These are phyloP conservation scores for Nyctanthes arbortristis DNA, from an alignment of 257 asterid species.

Conservation along the genomic window DNA sequence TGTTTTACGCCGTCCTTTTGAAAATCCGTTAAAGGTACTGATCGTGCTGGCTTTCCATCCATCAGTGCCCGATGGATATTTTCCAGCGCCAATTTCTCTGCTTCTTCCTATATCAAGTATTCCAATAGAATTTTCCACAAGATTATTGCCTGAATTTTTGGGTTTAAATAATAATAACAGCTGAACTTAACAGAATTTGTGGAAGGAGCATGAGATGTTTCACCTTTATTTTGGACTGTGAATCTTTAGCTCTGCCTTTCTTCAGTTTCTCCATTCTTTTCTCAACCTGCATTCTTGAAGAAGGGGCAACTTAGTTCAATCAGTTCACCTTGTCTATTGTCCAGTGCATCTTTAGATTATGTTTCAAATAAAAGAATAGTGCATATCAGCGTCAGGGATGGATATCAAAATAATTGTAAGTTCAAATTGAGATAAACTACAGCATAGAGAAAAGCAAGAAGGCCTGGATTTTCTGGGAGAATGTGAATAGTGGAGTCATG, in stretches of 20 bases:
- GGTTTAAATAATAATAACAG: conserved; percentile 12
- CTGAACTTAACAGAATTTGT: conserved; percentile 3
- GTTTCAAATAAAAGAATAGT: neutral
- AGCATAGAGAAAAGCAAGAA: neutral
- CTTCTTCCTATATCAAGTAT: conserved; percentile 74
- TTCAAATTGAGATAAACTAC: neutral
- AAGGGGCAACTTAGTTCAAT: conserved; percentile 40
- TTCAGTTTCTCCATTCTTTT: conserved; percentile 92
- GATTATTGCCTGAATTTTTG: conserved; percentile 4
- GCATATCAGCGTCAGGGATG: neutral
- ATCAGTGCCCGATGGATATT: conserved; percentile 66
- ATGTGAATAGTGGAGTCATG: too few species aligned
- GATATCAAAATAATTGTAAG: too few species aligned
- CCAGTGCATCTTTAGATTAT: neutral
- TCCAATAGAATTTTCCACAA: conserved; percentile 13
- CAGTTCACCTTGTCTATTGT: conserved; percentile 21
- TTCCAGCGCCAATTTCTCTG: conserved; percentile 89
- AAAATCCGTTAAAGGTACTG: conserved; percentile 71
- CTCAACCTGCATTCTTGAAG: conserved; percentile 89
- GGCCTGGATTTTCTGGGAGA: neutral
- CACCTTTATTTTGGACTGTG: conserved; percentile 87
- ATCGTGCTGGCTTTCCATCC: conserved; percentile 97
- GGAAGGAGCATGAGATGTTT: conserved; percentile 15
- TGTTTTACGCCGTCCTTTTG: conserved; percentile 81
- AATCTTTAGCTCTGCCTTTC: conserved; percentile 80